These are phyloP conservation scores for Jamesozyma rosinii DNA, from an alignment of 805 yeast species.

Conservation along the genomic window DNA sequence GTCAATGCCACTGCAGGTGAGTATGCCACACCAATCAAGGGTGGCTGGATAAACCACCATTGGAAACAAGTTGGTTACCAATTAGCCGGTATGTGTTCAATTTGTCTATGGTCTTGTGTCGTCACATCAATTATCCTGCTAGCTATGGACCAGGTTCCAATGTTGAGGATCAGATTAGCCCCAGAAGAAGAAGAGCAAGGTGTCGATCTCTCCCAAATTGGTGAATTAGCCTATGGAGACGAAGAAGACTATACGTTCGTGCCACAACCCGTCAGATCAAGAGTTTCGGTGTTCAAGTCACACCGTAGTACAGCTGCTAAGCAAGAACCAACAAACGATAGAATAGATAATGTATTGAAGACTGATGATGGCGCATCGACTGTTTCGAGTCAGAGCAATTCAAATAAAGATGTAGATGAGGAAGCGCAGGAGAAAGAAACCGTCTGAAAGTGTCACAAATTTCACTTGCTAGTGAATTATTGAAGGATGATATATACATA, in stretches of 20 bases:
- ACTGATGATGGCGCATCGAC: too few relatives aligned
- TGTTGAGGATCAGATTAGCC: constrained; percentile 69
- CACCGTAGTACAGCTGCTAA: constrained; percentile 4
- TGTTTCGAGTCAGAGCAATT: too few relatives aligned
- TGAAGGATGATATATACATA: too few relatives aligned
- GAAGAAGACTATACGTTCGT: constrained; percentile 55
- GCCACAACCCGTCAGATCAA: constrained; percentile 71
- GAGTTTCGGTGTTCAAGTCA: constrained; percentile 22
- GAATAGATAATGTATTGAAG: constrained; percentile 12
- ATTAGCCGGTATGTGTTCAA: constrained; percentile 65
- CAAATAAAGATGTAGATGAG: too few relatives aligned
- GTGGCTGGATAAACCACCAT: constrained; percentile 86
- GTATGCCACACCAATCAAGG: constrained; percentile 45
- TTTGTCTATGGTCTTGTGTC: constrained; percentile 65
- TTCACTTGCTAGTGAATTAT: too few relatives aligned
- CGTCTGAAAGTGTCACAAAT: too few relatives aligned
- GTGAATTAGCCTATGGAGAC: constrained; percentile 63
- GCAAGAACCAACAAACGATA: constrained; percentile 27
- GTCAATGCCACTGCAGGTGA: constrained; percentile 74
- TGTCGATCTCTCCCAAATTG: constrained; percentile 82
- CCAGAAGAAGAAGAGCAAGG: constrained; percentile 85
- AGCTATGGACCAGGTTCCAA: constrained; percentile 65
- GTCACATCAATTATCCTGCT: constrained; percentile 63
- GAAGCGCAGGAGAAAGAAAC: too few relatives aligned
- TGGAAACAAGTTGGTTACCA: constrained; percentile 81